Conservation (phyloP, 495 filamentous ascomycete genomes). For the Podospora pseudoanserina region DNA sequence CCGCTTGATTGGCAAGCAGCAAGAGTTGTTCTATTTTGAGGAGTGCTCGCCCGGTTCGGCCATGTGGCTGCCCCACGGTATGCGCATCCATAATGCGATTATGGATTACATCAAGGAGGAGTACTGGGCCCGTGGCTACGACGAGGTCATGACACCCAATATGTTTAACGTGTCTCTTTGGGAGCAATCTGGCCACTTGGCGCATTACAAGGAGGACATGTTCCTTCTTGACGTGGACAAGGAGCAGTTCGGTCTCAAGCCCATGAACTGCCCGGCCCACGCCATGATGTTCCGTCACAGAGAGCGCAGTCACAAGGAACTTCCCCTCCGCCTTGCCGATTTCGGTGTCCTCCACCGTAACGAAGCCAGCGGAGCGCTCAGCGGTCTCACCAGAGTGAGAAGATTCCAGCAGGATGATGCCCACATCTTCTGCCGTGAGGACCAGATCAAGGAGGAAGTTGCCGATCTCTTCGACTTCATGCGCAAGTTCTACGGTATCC, state of each 20-base stretch:
- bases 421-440: constrained; percentile 63
- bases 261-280: constrained; percentile 87
- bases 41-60: constrained; percentile 86
- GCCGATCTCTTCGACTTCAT: constrained; percentile 86
- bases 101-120: constrained; percentile 74
- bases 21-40: constrained; percentile 96
- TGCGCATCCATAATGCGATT: constrained; percentile 85
- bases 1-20: constrained; percentile 82
- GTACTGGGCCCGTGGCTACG: constrained; percentile 91
- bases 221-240: constrained; percentile 90
- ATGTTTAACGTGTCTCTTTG: constrained; percentile 90
- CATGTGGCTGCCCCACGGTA: constrained; percentile 91
- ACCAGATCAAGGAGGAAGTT: constrained; percentile 75
- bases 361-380: constrained; percentile 87
- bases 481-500: constrained; percentile 74
- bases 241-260: constrained; percentile 81
- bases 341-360: constrained; percentile 95
- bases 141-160: constrained; percentile 93
- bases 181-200: constrained; percentile 94
- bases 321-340: constrained; percentile 87
- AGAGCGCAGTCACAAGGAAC: constrained; percentile 78
- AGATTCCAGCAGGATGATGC: constrained; percentile 94
- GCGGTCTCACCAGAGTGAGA: constrained; percentile 84
- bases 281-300: constrained; percentile 38
- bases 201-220: constrained; percentile 96